These are phyloP conservation scores for Acer saccharum DNA, from an alignment of 345 rosid species.

Conservation along the genomic window DNA sequence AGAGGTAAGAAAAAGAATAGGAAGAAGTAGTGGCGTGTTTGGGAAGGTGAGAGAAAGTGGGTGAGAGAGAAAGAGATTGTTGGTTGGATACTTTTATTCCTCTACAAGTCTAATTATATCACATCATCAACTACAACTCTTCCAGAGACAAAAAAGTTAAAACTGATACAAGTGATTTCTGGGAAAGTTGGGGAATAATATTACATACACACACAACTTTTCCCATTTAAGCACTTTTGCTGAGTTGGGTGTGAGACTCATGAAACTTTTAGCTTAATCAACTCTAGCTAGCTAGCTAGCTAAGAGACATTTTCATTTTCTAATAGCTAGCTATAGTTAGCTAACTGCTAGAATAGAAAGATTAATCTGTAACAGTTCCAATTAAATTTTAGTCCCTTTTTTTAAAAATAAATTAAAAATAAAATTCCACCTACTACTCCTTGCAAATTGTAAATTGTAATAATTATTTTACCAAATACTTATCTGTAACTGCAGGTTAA, in stretches of 20 bases:
- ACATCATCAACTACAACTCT: neutral
- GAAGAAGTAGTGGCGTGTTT: neutral
- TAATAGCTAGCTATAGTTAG: neutral
- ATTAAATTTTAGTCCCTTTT: neutral
- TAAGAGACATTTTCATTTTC: neutral
- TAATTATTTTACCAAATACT: constrained; percentile 1
- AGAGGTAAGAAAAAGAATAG: neutral
- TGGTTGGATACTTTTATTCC: constrained; percentile 30
- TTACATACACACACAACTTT: constrained; percentile 7
- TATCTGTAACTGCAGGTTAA: neutral
- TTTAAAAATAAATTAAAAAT: too few species aligned
- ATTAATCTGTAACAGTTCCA: neutral
- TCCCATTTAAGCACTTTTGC: constrained; percentile 3
- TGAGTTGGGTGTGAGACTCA: neutral
- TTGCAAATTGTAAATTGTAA: neutral
- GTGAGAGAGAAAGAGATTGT: neutral
- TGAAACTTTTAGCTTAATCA: neutral
- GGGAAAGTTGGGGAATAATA: constrained; percentile 11
- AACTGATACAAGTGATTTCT: neutral
- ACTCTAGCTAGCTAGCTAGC: neutral
- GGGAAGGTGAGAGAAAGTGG: constrained; percentile 8
- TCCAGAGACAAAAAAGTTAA: constrained; percentile 2
- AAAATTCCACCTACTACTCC: neutral
- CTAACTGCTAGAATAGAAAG: neutral
- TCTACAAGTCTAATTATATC: neutral